phyloP scores from a whole-genome alignment of 495 filamentous ascomycete species.

The Neurospora discreta region DNA sequence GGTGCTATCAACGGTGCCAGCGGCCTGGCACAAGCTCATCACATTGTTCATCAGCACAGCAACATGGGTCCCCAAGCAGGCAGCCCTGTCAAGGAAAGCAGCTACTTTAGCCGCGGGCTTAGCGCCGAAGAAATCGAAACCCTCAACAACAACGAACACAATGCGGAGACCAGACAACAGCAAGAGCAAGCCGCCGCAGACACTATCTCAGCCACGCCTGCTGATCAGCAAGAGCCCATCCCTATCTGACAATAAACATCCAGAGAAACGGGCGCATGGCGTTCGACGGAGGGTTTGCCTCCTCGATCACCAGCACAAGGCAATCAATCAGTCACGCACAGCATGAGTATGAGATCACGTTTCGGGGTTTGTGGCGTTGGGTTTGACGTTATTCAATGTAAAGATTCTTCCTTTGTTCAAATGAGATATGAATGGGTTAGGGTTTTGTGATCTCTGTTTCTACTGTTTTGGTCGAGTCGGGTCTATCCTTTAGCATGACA shows the following conservation, averaged over 20 bases:
- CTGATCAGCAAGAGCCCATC: conserved; percentile 41
- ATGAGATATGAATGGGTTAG: neutral
- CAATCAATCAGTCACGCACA: neutral
- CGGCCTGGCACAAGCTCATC: conserved; percentile 29
- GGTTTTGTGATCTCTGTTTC: neutral
- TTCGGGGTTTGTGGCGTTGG: neutral
- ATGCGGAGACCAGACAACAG: conserved; percentile 4
- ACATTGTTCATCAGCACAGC: conserved; percentile 26
- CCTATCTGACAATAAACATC: conserved; percentile 46
- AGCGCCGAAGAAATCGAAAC: conserved; percentile 56
- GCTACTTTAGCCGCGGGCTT: conserved; percentile 65
- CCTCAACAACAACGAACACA: conserved; percentile 15
- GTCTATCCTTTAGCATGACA: neutral
- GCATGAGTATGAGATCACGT: neutral
- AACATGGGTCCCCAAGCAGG: conserved; percentile 47
- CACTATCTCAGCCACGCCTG: conserved; percentile 1
- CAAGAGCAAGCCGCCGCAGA: conserved; percentile 7
- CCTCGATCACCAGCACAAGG: neutral
- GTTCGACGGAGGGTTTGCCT: neutral
- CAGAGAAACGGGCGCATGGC: neutral
- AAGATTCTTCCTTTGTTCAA: neutral
- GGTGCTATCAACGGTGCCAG: conserved; percentile 33
- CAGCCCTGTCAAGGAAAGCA: conserved; percentile 79
- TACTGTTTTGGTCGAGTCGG: neutral
- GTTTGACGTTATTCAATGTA: neutral